phyloP scores from a whole-genome alignment of 495 filamentous ascomycete genomes.

The Penicillium coprophilum region DNA sequence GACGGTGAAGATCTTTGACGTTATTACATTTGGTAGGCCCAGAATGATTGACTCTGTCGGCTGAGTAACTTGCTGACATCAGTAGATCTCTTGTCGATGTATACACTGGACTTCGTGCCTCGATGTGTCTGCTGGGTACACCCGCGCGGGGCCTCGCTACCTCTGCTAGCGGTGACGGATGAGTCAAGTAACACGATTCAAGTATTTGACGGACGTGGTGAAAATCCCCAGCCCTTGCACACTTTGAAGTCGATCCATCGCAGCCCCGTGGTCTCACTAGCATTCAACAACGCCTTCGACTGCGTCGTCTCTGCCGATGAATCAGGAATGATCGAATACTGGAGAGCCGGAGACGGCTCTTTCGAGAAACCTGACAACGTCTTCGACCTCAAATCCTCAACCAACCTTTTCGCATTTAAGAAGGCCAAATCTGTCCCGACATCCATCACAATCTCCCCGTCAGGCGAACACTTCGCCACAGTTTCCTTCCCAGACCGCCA shows the following conservation, averaged over 20 bases:
- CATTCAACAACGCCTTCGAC: constrained; percentile 84
- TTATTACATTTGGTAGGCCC: constrained; percentile 76
- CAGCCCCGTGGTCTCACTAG: constrained; percentile 74
- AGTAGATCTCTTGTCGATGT: constrained; percentile 77
- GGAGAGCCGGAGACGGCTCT: constrained; percentile 67
- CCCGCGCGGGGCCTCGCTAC: constrained; percentile 78
- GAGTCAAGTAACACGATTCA: constrained; percentile 67
- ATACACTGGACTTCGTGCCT: constrained; percentile 70
- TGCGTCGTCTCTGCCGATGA: constrained; percentile 89
- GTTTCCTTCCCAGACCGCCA: constrained; percentile 93
- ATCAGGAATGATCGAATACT: constrained; percentile 95
- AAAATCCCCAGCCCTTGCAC: constrained; percentile 70
- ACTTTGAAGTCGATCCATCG: constrained; percentile 73
- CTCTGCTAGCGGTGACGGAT: constrained; percentile 86
- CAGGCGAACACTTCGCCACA: constrained; percentile 79
- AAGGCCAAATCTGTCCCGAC: constrained; percentile 85
- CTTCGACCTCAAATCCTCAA: constrained; percentile 87
- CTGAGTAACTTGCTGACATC: constrained; percentile 15
- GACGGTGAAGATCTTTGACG: constrained; percentile 93
- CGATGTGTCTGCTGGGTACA: constrained; percentile 92
- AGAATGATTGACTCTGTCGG: too few species aligned
- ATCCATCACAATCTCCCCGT: constrained; percentile 83
- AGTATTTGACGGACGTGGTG: constrained; percentile 88
- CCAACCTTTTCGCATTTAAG: constrained; percentile 94
- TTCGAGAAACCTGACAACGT: constrained; percentile 93